Conservation (phyloP, 2,329 filamentous ascomycete genomes). For the Thermoascus crustaceus region DNA sequence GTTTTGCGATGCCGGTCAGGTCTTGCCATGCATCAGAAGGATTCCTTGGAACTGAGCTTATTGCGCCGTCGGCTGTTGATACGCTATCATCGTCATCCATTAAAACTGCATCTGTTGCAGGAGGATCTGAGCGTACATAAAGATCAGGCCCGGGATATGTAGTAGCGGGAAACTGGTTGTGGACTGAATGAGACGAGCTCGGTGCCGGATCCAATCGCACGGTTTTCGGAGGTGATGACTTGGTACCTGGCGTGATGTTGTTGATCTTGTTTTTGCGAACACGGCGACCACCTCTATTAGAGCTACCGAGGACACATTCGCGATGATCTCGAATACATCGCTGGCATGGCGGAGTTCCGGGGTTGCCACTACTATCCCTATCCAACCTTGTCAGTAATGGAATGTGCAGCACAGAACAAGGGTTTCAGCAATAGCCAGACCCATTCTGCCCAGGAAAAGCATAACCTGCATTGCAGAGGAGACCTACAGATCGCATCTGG, state of each 20-base stretch:
- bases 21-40: conserved; percentile 44
- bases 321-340: conserved; percentile 50
- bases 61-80: conserved; percentile 28
- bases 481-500: conserved; percentile 45
- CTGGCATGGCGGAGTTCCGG: conserved; percentile 47
- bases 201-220: conserved; percentile 17
- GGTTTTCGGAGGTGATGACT: conserved; percentile 17
- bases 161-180: conserved; percentile 16
- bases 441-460: conserved; percentile 2
- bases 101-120: conserved; percentile 17
- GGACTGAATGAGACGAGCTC: conserved; percentile 20
- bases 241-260: conserved; percentile 22
- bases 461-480: not conserved
- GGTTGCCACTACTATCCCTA: conserved; percentile 40
- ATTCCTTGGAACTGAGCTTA: conserved; percentile 37
- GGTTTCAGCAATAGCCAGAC: conserved; percentile 8
- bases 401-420: conserved; percentile 4
- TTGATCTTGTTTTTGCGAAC: conserved; percentile 46
- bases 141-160: conserved; percentile 27
- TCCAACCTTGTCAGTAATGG: conserved; percentile 17
- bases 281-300: conserved; percentile 51
- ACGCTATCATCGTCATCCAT: conserved; percentile 32
- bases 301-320: conserved; percentile 52
- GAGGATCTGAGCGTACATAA: conserved; percentile 26
- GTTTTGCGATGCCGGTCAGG: conserved; percentile 37